phyloP scores from a whole-genome alignment of 2,329 filamentous ascomycete genomes.

The Ceratocystis destructans region DNA sequence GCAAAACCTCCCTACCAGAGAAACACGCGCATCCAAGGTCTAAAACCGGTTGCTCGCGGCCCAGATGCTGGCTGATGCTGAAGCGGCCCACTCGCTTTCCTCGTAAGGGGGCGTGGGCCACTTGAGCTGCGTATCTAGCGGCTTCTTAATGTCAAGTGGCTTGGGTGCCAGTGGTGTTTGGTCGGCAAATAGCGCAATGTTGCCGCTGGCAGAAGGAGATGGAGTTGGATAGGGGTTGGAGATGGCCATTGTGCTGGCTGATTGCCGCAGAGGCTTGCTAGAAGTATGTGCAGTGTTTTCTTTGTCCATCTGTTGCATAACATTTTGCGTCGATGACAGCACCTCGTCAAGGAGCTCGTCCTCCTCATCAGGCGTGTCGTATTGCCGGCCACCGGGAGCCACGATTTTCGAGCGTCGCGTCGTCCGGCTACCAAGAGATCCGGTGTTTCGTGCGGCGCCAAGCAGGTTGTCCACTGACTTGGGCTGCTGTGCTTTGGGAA shows the following conservation, averaged over 20 bases:
- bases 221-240: conserved; percentile 52
- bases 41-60: conserved; percentile 53
- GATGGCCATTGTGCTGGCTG: conserved; percentile 48
- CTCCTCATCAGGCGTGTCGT: conserved; percentile 91
- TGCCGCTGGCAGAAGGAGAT: conserved; percentile 69
- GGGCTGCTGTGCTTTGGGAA: conserved; percentile 45
- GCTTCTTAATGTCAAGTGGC: conserved; percentile 54
- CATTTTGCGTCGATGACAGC: conserved; percentile 60
- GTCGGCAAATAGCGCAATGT: conserved; percentile 59
- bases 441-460: conserved; percentile 35
- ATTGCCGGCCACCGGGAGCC: conserved; percentile 60
- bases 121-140: conserved; percentile 43
- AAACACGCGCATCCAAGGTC: conserved; percentile 18
- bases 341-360: conserved; percentile 91
- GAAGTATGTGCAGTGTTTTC: conserved; percentile 30
- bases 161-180: conserved; percentile 48
- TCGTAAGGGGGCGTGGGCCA: conserved; percentile 96
- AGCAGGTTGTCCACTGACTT: conserved; percentile 49
- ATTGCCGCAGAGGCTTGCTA: conserved; percentile 38
- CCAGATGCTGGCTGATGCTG: conserved; percentile 69
- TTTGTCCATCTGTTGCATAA: conserved; percentile 56
- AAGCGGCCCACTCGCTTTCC: conserved; percentile 79
- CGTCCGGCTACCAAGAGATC: conserved; percentile 15
- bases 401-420: conserved; percentile 64
- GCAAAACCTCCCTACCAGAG: conserved; percentile 8